Evolutionary conservation across 139 green algal genomes (phyloP).

Genomic region (Microglena sp.): DNA sequence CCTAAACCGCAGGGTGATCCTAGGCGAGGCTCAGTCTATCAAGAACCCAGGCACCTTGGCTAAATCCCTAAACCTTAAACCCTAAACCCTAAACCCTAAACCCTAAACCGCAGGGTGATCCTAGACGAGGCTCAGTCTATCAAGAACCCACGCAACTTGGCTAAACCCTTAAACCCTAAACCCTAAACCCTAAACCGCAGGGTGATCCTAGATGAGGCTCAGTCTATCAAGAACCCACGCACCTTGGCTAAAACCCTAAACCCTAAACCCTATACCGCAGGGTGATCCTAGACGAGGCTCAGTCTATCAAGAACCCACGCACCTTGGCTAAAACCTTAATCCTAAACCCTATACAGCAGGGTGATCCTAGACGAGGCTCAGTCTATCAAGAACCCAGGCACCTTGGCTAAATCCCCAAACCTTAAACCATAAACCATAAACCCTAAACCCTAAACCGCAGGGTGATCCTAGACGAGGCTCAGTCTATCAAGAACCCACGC

Average conservation of each 20-base stretch:
- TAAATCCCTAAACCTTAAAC: too few relatives aligned
- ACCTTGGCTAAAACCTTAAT: slow-evolving; percentile 43
- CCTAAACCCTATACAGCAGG: slow-evolving; percentile 6
- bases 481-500: slow-evolving; percentile 83
- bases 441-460: too few relatives aligned
- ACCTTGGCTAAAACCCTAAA: too few relatives aligned
- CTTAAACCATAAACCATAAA: too few relatives aligned
- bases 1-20: too few relatives aligned
- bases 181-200: too few relatives aligned
- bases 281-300: slow-evolving; percentile 91
- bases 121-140: slow-evolving; percentile 91
- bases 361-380: slow-evolving; percentile 93
- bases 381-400: slow-evolving; percentile 83
- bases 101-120: slow-evolving; percentile 47
- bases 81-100: background rate
- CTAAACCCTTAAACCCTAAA: too few relatives aligned
- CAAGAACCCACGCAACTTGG: slow-evolving; percentile 77
- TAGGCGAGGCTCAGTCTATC: too few relatives aligned
- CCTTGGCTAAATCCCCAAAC: slow-evolving; percentile 39
- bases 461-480: slow-evolving; percentile 89
- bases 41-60: too few relatives aligned
- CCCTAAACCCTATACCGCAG: too few relatives aligned
- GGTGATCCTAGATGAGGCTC: background rate
- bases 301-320: slow-evolving; percentile 83
- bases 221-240: background rate